Base-by-base conservation (phyloP, 345 rosid genomes). In the Pistacia integerrima region DNA sequence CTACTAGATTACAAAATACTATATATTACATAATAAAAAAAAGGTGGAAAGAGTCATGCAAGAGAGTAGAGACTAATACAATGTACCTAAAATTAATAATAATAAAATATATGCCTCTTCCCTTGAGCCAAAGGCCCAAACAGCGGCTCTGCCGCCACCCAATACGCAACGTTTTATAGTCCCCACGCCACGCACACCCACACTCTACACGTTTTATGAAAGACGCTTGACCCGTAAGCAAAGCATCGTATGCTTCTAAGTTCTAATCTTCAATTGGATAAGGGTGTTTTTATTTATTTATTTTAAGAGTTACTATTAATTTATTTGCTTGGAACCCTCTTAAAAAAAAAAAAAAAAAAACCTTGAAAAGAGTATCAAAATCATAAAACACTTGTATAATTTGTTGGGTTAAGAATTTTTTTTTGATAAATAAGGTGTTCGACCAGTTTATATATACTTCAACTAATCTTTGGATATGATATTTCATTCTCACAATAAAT, bases 211-310 rank as follows among this genome's bases (percentile, higher is more conserved):
- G 22, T 74, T 64, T n/a, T 11, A 35, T 11, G n/a, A 64, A 12
- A 13, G 38, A 33, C 14, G 60, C 77, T 64, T 74, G 60, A 64
- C 70, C 60, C 36, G 38, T 4, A 64, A 74, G 63, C 77, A 36
- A 54, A 74, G 70, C 64, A 52, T 64, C 63, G 9, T 64, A 14
- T 52, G 64, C 30, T 20, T 11, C n/a, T 18, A n/a, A 25, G 25
- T 25, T n/a, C 8, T 14, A 16, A 46, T 61, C 48, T 67, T 61
- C 62, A 11, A 4, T 54, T 52, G 3, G 77, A 74, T 64, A 74
- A 64, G 52, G 70, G 55, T 64, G 4, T 5, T 1, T 44, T 67
- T 8, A 0, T 44, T n/a, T 20, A 41, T 41, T 41, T 41, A 41
- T 41, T 41, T 41, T 25, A 25, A 25, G 25, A 25, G 25, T 25